Conservation (phyloP, 495 filamentous ascomycete genomes). For the Eremomyces bilateralis region DNA sequence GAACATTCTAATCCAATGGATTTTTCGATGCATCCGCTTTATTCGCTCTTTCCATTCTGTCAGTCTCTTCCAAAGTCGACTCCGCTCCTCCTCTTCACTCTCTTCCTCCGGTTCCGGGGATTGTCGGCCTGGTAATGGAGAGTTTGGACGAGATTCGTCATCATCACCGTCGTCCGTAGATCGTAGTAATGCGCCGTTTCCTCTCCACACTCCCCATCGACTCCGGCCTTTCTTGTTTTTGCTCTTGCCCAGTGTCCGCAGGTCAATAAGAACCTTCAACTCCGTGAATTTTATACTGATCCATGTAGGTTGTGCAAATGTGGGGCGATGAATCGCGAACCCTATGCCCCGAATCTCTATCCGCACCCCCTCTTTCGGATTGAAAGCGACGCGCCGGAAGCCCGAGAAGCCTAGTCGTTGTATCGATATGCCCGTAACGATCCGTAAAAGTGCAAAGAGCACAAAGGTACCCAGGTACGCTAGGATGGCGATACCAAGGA, state of each 20-base stretch:
- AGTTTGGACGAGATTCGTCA: not conserved
- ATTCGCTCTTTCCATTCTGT: conserved; percentile 60
- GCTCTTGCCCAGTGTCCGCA: conserved; percentile 27
- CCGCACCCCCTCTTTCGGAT: conserved; percentile 63
- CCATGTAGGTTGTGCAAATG: conserved; percentile 95
- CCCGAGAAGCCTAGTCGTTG: conserved; percentile 86
- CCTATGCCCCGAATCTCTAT: conserved; percentile 81
- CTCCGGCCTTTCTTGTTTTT: conserved; percentile 7
- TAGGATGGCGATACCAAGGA: conserved; percentile 63
- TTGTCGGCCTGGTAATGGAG: not conserved
- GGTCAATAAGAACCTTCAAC: conserved; percentile 61
- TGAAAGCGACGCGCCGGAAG: conserved; percentile 70
- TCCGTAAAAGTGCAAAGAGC: conserved; percentile 77
- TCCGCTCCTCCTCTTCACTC: conserved; percentile 20
- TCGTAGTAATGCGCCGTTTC: not conserved
- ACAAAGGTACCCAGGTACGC: conserved; percentile 83
- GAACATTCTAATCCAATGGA: conserved; percentile 75
- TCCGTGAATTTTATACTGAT: conserved; percentile 72
- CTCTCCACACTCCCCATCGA: conserved; percentile 5
- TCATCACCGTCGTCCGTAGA: not conserved
- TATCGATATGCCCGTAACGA: conserved; percentile 85
- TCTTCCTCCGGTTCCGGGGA: conserved; percentile 5
- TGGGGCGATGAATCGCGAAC: conserved; percentile 70
- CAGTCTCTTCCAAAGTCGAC: conserved; percentile 57
- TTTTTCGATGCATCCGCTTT: conserved; percentile 65